These are phyloP conservation scores for Fusarium sp. DNA, from an alignment of 2,329 filamentous ascomycete genomes.

Conservation along the genomic window DNA sequence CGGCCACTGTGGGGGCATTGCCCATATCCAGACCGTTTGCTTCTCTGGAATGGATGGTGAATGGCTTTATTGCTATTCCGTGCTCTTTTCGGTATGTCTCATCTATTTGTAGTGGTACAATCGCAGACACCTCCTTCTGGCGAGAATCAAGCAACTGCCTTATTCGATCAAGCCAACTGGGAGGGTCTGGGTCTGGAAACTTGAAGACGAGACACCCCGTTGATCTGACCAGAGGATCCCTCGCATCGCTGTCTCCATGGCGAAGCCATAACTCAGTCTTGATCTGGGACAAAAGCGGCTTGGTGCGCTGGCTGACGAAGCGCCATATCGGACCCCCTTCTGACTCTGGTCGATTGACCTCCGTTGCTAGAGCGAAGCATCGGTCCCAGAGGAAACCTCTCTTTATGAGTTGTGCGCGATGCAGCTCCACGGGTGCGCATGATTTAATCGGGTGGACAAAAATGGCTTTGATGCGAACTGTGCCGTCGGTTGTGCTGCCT, in stretches of 20 bases:
- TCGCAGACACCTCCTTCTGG: background rate
- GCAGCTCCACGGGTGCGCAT: slow-evolving; percentile 45
- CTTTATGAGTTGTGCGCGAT: slow-evolving; percentile 43
- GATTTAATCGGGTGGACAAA: slow-evolving; percentile 50
- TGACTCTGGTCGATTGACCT: slow-evolving; percentile 42
- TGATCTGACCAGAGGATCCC: background rate
- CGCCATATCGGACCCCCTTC: slow-evolving; percentile 33
- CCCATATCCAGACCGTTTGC: slow-evolving; percentile 28
- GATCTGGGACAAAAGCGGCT: slow-evolving; percentile 37
- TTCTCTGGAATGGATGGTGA: slow-evolving; percentile 27
- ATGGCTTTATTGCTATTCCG: slow-evolving; percentile 7
- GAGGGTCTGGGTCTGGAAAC: slow-evolving; percentile 17
- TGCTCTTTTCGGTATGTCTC: background rate
- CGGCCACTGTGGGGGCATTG: slow-evolving; percentile 2
- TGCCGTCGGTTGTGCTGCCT: background rate
- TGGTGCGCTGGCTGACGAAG: slow-evolving; percentile 48
- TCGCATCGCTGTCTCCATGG: background rate
- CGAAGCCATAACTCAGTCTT: slow-evolving; percentile 31
- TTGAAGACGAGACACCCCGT: slow-evolving; percentile 17
- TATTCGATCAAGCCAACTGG: background rate
- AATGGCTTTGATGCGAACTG: slow-evolving; percentile 46
- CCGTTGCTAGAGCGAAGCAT: slow-evolving; percentile 48
- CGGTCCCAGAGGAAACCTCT: slow-evolving; percentile 45
- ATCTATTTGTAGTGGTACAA: background rate
- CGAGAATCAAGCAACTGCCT: accelerated